Evolutionary conservation across 768 basidiomycete genomes (phyloP), one percentile per base, ranked within the genome.

Genomic region (Kwoniella newhampshirensis): DNA sequence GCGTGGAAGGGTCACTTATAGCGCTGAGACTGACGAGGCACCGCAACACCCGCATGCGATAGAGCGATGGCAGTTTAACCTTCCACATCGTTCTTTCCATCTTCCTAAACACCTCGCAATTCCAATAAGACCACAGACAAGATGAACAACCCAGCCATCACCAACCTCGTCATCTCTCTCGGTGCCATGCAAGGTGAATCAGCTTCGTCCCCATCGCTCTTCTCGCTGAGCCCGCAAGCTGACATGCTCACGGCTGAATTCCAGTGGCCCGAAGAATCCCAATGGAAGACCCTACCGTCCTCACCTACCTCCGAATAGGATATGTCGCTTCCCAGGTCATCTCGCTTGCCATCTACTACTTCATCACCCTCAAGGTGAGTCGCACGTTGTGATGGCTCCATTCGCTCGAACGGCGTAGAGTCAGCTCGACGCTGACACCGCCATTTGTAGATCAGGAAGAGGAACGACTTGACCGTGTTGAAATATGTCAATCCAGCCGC

Each of bases 391-490:
- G 12, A 21, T 35, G 1, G 2, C 32, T 37, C 15, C 18, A 39
- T 26, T 26, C n/a, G 26, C 35, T n/a, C n/a, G 37, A 42, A 25
- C n/a, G 17, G 2, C 18, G 17, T 23, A n/a, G 28, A 13, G 26
- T 25, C 28, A 48, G 59, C 40, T 36, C 35, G 37, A 26, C 23
- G n/a, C 13, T 36, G 21, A 21, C 46, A 45, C 13, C 28, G 7
- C 21, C 23, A 9, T 26, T 9, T 30, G 18, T 62, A 96, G 90
- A 85, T 97, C 78, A 93, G 89, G 82, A 79, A 83, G 70, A 93
- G 92, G 84, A 98, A 98, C 70, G 94, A 99, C 79, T 84, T 87
- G 76, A 91, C 91, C 1, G 89, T 94, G 25, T 81, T 99, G 69
- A 99, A 96, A 83, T 99, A 94, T 78, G 91, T 93, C 42, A 90